Evolutionary conservation across 495 filamentous ascomycete genomes (phyloP), one percentile per base, ranked within the genome.

Genomic region (Thermochaetoides thermophila): DNA sequence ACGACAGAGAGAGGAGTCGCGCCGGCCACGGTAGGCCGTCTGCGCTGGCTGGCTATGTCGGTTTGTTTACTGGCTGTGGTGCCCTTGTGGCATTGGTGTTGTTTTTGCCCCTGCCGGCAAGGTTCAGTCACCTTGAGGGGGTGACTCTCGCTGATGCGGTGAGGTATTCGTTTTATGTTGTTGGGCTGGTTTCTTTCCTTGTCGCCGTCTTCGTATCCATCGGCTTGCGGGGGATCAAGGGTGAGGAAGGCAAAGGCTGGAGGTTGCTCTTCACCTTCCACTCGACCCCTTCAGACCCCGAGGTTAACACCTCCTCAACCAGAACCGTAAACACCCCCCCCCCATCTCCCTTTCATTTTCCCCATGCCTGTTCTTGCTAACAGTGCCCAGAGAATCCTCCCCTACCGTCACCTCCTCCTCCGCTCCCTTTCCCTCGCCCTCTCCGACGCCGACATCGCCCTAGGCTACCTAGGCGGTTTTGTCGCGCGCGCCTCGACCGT

Each of bases 401-500:
- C 66, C 4, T 71, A 67, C 44, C 56, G 43, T 34, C 58, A 56
- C 27, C 59, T 71, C 11, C 52, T 93, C 18, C 53, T 63, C 2
- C 68, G 74, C n/a, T 74, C 84, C 0, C 48, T 86, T 26, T 54
- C 58, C 6, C 60, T 93, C n/a, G 87, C 81, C 9, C 71, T 81
- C 41, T 73, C 61, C 14, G 77, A 87, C 48, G 61, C 68, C 16
- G 69, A 76, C 31, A 87, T 99, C 46, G 74, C 75, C 24, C 66
- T 96, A 0, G 84, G 81, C 12, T 99, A 96, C 45, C 57, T 95
- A 1, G 89, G 86, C 35, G 87, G 87, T 11, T 94, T 99, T 42
- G 87, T 96, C 1, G 89, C 91, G 4, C 75, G 89, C 31, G 83
- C 89, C 8, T 93, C 84, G n/a, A 92, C 85, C 0, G 87, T 99